Percentiles rank a stretch among this genome's conserved stretches.
phyloP scores from a whole-genome alignment of 2,329 filamentous ascomycete genomes.

The Fusarium staphyleae region DNA sequence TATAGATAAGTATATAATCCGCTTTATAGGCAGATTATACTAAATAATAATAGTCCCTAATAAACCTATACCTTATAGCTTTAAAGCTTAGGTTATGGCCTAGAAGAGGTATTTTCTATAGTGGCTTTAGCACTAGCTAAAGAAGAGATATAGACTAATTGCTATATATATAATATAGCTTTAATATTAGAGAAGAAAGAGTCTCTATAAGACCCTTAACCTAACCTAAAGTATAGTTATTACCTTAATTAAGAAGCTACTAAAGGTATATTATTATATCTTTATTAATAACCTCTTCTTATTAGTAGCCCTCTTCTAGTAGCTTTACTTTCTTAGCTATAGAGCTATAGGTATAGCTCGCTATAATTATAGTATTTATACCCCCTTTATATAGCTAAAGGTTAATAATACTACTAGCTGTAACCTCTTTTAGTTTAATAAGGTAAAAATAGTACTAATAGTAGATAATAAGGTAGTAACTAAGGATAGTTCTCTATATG shows the following conservation, averaged over 20 bases:
- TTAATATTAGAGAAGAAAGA: not conserved
- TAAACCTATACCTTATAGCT: not conserved
- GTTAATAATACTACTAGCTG: not conserved
- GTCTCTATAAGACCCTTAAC: not conserved
- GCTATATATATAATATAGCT: not conserved
- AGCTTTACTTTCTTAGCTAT: not conserved
- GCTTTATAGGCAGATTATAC: not conserved
- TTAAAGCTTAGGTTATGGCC: conserved; percentile 3
- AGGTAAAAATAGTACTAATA: not conserved
- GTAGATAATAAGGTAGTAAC: not conserved
- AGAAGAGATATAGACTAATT: conserved; percentile 1
- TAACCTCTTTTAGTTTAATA: not conserved
- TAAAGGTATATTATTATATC: conserved; percentile 1
- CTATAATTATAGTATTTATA: conserved; percentile 13
- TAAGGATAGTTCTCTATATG: not conserved
- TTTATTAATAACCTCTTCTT: conserved; percentile 7
- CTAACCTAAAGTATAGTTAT: not conserved
- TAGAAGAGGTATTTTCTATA: conserved; percentile 4
- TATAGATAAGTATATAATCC: conserved; percentile 1
- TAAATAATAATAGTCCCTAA: not conserved
- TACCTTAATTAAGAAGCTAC: not conserved
- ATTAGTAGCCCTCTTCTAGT: not conserved
- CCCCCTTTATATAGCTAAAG: conserved; percentile 4
- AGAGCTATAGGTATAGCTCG: conserved; percentile 15
- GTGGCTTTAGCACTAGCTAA: conserved; percentile 1